Base-by-base conservation (phyloP, 2,329 filamentous ascomycete species). In the Aspergillus novofumigatus region DNA sequence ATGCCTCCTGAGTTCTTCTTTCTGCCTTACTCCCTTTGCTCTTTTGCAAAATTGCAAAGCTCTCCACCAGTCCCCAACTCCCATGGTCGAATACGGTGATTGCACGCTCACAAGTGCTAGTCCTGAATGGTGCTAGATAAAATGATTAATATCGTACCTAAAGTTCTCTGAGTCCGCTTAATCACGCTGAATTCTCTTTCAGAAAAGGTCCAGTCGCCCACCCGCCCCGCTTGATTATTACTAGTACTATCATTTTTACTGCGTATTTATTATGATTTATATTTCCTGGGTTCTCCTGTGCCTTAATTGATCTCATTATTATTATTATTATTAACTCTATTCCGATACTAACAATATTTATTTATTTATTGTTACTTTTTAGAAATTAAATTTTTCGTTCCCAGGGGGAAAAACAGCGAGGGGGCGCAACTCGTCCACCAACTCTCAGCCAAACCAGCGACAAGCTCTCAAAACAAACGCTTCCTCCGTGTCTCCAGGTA, bases 11-110 rank as follows among this genome's bases (percentile, higher is more conserved):
- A 51, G 20, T 25, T 44, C n/a, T 29, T 51, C 32, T 10, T 3
- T 11, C 28, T 29, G 9, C 9, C 28, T 11, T 29, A 11, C 28
- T 29, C 3, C 50, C 29, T 35, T 38, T 8, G 20, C 49, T 35
- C 35, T 54, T 49, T 51, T 29, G 25, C 29, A 29, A 32, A 44
- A 26, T 50, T 21, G 53, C 48, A 49, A n/a, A 41, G 32, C 47
- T 44, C 51, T 55, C 20, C 51, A 59, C 56, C 60, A 62, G 60
- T 58, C 60, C 61, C 62, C 62, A 59, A 61, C 55, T 64, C 59
- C 60, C 60, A 64, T 57, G 51, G 53, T 64, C 50, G 61, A 62
- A 60, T 57, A 61, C 4, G 14, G 32, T 35, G 32, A 35, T 35
- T 35, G 32, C 32, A 35, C 5, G 7, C 5, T 38, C 14, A 38